Base-by-base conservation (phyloP, 139 green algal genomes). In the Chlamydomonas applanata region DNA sequence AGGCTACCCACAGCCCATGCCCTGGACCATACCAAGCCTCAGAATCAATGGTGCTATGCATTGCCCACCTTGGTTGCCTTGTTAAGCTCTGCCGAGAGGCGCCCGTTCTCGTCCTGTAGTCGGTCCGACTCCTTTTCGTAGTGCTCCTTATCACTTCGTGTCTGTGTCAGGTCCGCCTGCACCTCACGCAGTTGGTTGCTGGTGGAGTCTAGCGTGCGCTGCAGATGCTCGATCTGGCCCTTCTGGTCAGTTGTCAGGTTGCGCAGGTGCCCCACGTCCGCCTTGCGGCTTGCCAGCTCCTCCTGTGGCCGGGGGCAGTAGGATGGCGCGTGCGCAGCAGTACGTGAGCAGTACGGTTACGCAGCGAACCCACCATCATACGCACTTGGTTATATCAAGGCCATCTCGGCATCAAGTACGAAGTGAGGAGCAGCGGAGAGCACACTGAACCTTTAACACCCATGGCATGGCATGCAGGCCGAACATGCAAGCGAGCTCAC, bases 191-290 rank as follows among this genome's bases (percentile, higher is more conserved):
- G 73, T 49, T 62, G 40, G 1, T 11, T 16, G 19, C 2, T 40
- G 30, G 54, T 59, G 25, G 34, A n/a, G 25, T 72, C 65, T 65
- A 80, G 49, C 56, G 66, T 60, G 30, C 53, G 32, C 49, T 57
- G 52, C 20, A 80, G 65, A 25, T 74, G 35, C 25, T 77, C 71
- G 1, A 53, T 30, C 53, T 73, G 40, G 4, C n/a, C 56, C 67
- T 71, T 75, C 24, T 75, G 67, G 27, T 80, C 74, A 11, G 25
- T 46, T 34, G n/a, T n/a, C 44, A 72, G 59, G 45, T 73, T 36
- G 30, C 36, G 57, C 16, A 83, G 57, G 56, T 83, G 78, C 24
- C 59, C 59, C 32, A 75, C 72, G 34, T 86, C 80, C 3, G 80
- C 67, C 7, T 61, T 65, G 22, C 73, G 60, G 0, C 54, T 68